Conservation (phyloP, 2,329 filamentous ascomycete genomes). For the Aureobasidium uvarum region DNA sequence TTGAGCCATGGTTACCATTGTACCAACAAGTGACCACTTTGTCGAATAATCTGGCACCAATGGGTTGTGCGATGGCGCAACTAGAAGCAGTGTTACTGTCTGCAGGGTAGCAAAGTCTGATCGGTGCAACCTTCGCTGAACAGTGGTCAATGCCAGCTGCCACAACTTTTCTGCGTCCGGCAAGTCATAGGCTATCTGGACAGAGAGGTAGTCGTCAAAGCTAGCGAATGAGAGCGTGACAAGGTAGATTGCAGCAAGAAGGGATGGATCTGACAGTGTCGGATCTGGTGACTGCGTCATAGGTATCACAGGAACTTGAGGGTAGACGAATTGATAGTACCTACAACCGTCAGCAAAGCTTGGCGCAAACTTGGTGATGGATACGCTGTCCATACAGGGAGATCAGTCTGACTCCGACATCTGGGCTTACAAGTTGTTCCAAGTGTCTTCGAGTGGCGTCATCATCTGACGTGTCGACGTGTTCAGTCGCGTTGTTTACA, state of each 20-base stretch:
- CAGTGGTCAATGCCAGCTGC: not conserved
- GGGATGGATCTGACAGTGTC: not conserved
- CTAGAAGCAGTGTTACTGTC: not conserved
- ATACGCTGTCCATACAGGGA: not conserved
- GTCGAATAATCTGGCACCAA: constrained; percentile 9
- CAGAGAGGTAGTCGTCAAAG: constrained; percentile 5
- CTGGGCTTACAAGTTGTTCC: not conserved
- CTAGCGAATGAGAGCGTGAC: not conserved
- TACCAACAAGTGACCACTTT: constrained; percentile 4
- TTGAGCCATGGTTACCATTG: not conserved
- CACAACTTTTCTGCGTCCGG: not conserved
- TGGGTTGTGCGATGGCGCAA: not conserved
- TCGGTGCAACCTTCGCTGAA: not conserved
- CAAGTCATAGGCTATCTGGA: constrained; percentile 7
- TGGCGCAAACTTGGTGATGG: too few relatives aligned
- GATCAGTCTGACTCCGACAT: not conserved
- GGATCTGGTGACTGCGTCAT: not conserved
- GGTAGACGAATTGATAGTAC: not conserved
- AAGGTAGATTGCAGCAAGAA: not conserved
- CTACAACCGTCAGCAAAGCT: not conserved
- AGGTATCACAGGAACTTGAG: not conserved
- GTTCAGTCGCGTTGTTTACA: not conserved
- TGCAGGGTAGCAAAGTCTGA: not conserved
- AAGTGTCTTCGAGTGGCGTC: not conserved
- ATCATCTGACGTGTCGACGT: too few relatives aligned